Evolutionary conservation across 805 yeast genomes (phyloP).

Genomic region (Wickerhamiella cacticola): DNA sequence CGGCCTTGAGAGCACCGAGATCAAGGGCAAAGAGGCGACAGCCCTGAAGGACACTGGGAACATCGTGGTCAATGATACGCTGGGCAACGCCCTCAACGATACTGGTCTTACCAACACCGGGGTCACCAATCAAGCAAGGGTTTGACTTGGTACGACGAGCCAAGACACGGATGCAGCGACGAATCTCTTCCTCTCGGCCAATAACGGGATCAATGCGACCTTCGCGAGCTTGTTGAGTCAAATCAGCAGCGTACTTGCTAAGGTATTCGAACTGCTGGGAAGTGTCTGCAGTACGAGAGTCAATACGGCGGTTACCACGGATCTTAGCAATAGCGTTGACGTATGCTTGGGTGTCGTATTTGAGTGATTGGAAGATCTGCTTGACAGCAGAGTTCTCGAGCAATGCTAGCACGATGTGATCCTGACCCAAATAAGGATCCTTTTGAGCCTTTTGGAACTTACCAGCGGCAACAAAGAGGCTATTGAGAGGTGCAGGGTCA

Average conservation of each 20-base stretch:
- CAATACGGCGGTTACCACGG: constrained; percentile 86
- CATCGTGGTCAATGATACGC: constrained; percentile 89
- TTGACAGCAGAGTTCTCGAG: constrained; percentile 66
- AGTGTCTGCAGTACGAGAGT: constrained; percentile 87
- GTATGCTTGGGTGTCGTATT: constrained; percentile 55
- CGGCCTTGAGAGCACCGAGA: constrained; percentile 93
- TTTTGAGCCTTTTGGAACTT: constrained; percentile 78
- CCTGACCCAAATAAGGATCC: constrained; percentile 87
- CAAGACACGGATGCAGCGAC: constrained; percentile 85
- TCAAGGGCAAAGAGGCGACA: constrained; percentile 80
- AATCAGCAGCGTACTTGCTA: constrained; percentile 79
- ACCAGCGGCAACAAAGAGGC: constrained; percentile 58
- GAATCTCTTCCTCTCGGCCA: constrained; percentile 96
- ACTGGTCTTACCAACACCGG: constrained; percentile 98
- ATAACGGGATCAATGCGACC: constrained; percentile 97
- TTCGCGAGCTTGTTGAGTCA: constrained; percentile 84
- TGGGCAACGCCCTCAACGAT: constrained; percentile 98
- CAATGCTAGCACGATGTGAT: constrained; percentile 76
- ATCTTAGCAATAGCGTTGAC: constrained; percentile 67
- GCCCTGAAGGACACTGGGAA: constrained; percentile 73
- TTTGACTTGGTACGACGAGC: constrained; percentile 97
- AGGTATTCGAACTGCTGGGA: constrained; percentile 73
- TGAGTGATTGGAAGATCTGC: constrained; percentile 52
- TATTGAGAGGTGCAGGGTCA: constrained; percentile 60
- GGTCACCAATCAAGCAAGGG: constrained; percentile 95